A percentile compares a stretch with the other conserved stretches of the same genome.
phyloP scores from a whole-genome alignment of 1,284 basidiomycete species.

The Ustilago xerochloae region DNA sequence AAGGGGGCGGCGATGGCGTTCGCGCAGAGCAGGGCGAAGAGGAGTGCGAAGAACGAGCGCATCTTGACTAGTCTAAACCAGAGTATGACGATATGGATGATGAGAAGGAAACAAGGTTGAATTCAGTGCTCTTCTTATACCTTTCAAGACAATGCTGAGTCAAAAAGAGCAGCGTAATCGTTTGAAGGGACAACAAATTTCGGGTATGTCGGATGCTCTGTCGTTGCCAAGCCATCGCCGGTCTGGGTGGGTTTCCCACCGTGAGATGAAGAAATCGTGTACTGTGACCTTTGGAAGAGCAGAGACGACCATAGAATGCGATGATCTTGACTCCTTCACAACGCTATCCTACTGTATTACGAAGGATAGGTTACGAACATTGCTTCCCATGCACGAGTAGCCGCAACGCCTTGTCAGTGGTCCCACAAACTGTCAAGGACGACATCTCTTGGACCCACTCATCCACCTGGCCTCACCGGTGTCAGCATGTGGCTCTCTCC shows the following conservation, averaged over 20 bases:
- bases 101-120: background rate
- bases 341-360: too few species aligned
- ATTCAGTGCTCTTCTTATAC: background rate
- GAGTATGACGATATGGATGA: background rate
- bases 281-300: too few species aligned
- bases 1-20: background rate
- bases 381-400: too few species aligned
- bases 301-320: background rate
- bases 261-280: too few species aligned
- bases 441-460: too few species aligned
- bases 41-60: background rate
- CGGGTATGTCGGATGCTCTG: background rate
- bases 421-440: too few species aligned
- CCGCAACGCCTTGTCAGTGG: background rate
- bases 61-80: background rate
- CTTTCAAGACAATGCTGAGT: background rate
- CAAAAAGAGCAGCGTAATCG: background rate
- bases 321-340: background rate
- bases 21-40: background rate
- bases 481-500: too few species aligned
- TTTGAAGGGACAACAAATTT: too few species aligned
- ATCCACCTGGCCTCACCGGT: too few species aligned
- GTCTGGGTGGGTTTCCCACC: too few species aligned
- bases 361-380: too few species aligned
- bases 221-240: background rate